Percentiles rank a stretch among this genome's conserved stretches.
Evolutionary conservation across 192 early-diverging fungal genomes (phyloP).

Genomic region (Obelidium mucronatum): DNA sequence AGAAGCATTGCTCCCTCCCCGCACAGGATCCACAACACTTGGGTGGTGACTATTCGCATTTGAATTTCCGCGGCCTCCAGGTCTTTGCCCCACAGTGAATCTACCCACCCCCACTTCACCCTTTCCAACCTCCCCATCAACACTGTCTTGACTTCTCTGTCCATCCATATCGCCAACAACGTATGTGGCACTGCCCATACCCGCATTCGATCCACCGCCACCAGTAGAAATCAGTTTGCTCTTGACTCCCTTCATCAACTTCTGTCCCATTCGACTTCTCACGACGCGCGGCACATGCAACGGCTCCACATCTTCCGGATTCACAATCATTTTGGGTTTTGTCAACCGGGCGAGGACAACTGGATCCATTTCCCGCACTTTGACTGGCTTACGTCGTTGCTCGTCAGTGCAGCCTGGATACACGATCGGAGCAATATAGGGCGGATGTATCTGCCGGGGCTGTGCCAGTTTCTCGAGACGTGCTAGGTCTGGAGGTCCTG

Average conservation of each 20-base stretch:
- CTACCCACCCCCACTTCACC: no score
- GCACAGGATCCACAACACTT: no score
- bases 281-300: neutral
- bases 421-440: neutral
- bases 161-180: no score
- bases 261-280: neutral
- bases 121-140: neutral
- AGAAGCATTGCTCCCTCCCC: no score
- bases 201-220: no score
- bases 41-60: no score
- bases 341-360: conserved; percentile 19
- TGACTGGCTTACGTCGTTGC: neutral
- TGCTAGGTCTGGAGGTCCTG: conserved; percentile 23
- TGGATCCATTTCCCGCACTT: conserved; percentile 30
- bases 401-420: neutral
- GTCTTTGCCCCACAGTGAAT: no score
- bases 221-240: no score
- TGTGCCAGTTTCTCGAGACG: conserved; percentile 11
- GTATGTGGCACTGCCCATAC: no score
- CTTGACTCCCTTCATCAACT: conserved; percentile 6
- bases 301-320: neutral
- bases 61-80: no score
- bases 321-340: neutral
- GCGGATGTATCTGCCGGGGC: conserved; percentile 1
- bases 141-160: no score